Conservation (phyloP, 257 asterid genomes). For the Primulina huaijiensis region DNA sequence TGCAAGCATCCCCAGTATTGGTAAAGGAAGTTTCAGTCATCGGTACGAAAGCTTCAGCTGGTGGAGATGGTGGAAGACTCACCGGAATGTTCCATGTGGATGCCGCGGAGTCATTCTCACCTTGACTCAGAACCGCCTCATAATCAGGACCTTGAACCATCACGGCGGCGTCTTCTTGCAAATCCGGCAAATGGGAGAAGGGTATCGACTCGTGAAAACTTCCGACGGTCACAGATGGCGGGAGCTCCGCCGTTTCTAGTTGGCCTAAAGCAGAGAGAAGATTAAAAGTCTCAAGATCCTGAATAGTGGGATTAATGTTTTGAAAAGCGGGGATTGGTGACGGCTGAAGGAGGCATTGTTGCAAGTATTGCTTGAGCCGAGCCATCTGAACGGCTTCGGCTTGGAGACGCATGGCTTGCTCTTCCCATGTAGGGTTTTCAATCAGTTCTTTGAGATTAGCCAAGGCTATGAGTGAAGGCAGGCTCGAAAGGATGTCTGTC, state of each 20-base stretch:
- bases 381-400: slow-evolving; percentile 57
- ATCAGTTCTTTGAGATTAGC: slow-evolving; percentile 58
- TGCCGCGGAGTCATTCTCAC: slow-evolving; percentile 33
- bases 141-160: slow-evolving; percentile 25
- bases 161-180: slow-evolving; percentile 27
- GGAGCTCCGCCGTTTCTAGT: slow-evolving; percentile 24
- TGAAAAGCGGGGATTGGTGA: slow-evolving; percentile 18
- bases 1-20: slow-evolving; percentile 38
- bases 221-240: slow-evolving; percentile 23
- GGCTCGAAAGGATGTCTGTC: slow-evolving; percentile 61
- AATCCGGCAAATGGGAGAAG: slow-evolving; percentile 58
- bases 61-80: slow-evolving; percentile 27
- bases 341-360: slow-evolving; percentile 50
- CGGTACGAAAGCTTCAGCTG: slow-evolving; percentile 23
- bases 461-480: slow-evolving; percentile 71
- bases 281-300: slow-evolving; percentile 30
- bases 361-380: slow-evolving; percentile 55
- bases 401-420: slow-evolving; percentile 58
- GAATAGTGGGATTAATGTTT: slow-evolving; percentile 10
- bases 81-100: slow-evolving; percentile 32
- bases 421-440: slow-evolving; percentile 57
- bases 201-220: slow-evolving; percentile 35
- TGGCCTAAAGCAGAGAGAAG: slow-evolving; percentile 30
- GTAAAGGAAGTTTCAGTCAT: slow-evolving; percentile 28
- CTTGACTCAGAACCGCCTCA: slow-evolving; percentile 19